Percentiles rank a stretch among this genome's conserved stretches.
These are phyloP conservation scores for Cicer judaicum DNA, from an alignment of 306 rosid genomes.

Conservation along the genomic window DNA sequence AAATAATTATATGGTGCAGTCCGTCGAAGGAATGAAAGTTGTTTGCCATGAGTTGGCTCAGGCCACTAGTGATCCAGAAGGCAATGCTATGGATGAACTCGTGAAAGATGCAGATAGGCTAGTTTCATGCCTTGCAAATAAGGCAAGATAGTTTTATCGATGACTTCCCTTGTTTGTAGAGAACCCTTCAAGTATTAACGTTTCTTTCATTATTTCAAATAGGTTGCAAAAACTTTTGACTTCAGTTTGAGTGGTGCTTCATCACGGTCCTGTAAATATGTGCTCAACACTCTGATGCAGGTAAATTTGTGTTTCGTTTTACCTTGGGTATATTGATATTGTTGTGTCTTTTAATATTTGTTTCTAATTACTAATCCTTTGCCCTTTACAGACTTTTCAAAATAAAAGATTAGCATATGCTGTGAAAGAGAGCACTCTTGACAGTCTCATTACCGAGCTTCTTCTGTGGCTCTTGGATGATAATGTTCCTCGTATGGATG, in stretches of 20 bases:
- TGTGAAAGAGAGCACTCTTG: conserved; percentile 88
- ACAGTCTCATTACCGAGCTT: conserved; percentile 95
- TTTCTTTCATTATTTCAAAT: conserved; percentile 14
- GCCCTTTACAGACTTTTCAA: conserved; percentile 79
- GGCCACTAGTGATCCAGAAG: conserved; percentile 88
- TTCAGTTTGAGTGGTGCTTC: conserved; percentile 96
- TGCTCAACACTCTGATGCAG: conserved; percentile 98
- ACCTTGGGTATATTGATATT: conserved; percentile 18
- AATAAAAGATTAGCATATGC: conserved; percentile 93
- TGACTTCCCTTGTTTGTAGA: not conserved
- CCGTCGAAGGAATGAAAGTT: conserved; percentile 99
- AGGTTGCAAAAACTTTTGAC: conserved; percentile 98
- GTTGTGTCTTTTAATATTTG: conserved; percentile 5
- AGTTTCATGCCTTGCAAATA: conserved; percentile 89
- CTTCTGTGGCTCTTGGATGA: conserved; percentile 99
- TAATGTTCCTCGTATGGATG: conserved; percentile 99
- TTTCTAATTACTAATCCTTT: conserved; percentile 23
- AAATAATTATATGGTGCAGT: conserved; percentile 61
- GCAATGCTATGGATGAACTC: conserved; percentile 87
- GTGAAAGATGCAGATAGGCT: conserved; percentile 90
- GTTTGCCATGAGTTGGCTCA: conserved; percentile 97
- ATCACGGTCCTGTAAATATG: conserved; percentile 98
- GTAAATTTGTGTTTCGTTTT: conserved; percentile 45
- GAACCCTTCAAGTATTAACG: conserved; percentile 3
- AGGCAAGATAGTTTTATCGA: conserved; percentile 54